Evolutionary conservation across 257 asterid species (phyloP), one percentile per base, ranked within the genome.

Genomic region (Catharanthus roseus): DNA sequence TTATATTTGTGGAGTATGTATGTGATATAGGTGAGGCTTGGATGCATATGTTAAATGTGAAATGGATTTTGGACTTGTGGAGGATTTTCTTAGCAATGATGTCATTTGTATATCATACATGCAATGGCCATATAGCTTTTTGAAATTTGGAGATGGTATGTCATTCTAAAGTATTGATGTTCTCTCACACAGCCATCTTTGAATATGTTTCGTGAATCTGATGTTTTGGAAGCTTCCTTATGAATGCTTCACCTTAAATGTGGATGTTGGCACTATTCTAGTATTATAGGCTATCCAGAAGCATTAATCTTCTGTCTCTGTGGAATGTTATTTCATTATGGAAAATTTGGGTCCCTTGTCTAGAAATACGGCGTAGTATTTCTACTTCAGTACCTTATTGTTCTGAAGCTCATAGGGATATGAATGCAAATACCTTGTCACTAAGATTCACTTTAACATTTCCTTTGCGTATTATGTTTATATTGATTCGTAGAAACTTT

Each of bases 191-290:
- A 41, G 15, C 9, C 71, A 47, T 45, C 3, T 15, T 67, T 42
- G 12, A 1, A 12, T 42, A 42, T 42, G 5, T 12, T 3, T 50
- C 26, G 2, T 28, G 31, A 3, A 50, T 33, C 33, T 19, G n/a
- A 23, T 23, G 50, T 55, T 12, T 21, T 10, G 9, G 16, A 50
- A 61, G 9, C 38, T 33, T 24, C 26, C 67, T 23, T 50, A 6
- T 24, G 23, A 18, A 9, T 50, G 23, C 18, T 31, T 72, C 29
- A 23, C 33, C 11, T 23, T 70, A n/a, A 21, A 16, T 10, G 38
- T 69, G 10, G 64, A 70, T 57, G 56, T 71, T 49, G 76, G 49
- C 54, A 60, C 12, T 64, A 12, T 63, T 42, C 26, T 23, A 13
- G 53, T 16, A 34, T 38, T 4, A 5, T 39, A 50, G 5, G 2